phyloP scores from a whole-genome alignment of 1,284 basidiomycete species.

The Malassezia japonica region DNA sequence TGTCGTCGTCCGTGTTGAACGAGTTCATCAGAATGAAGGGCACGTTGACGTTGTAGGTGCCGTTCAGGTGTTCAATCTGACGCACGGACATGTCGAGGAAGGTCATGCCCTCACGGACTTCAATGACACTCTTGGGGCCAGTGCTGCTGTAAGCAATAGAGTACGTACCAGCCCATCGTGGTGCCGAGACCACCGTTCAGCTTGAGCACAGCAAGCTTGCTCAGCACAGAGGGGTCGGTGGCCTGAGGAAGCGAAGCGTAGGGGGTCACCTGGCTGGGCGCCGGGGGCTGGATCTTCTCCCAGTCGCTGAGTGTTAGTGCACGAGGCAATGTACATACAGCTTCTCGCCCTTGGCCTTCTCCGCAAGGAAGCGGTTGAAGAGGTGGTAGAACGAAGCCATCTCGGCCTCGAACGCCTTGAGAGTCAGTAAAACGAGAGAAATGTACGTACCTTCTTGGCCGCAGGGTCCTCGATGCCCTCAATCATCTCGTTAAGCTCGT shows the following conservation, averaged over 20 bases:
- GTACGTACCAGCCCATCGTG: constrained; percentile 63
- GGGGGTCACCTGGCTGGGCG: constrained; percentile 79
- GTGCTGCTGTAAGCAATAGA: constrained; percentile 50
- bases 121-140: constrained; percentile 55
- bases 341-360: constrained; percentile 86
- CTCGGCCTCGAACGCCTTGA: constrained; percentile 84
- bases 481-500: constrained; percentile 91
- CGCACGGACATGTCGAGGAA: constrained; percentile 95
- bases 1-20: constrained; percentile 74
- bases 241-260: constrained; percentile 61
- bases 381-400: constrained; percentile 99
- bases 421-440: background rate
- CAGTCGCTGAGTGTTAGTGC: constrained; percentile 61
- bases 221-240: constrained; percentile 39
- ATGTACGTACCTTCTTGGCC: constrained; percentile 57
- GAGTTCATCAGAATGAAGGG: constrained; percentile 99
- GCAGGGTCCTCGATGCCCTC: constrained; percentile 55
- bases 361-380: constrained; percentile 92
- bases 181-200: constrained; percentile 98
- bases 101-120: constrained; percentile 76
- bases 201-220: constrained; percentile 84
- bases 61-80: constrained; percentile 78
- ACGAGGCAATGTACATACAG: constrained; percentile 55
- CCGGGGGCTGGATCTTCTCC: constrained; percentile 93
- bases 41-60: constrained; percentile 62